A percentile compares a stretch with the other conserved stretches of the same genome.
phyloP scores from a whole-genome alignment of 495 filamentous ascomycete genomes.

The Apodospora peruviana region DNA sequence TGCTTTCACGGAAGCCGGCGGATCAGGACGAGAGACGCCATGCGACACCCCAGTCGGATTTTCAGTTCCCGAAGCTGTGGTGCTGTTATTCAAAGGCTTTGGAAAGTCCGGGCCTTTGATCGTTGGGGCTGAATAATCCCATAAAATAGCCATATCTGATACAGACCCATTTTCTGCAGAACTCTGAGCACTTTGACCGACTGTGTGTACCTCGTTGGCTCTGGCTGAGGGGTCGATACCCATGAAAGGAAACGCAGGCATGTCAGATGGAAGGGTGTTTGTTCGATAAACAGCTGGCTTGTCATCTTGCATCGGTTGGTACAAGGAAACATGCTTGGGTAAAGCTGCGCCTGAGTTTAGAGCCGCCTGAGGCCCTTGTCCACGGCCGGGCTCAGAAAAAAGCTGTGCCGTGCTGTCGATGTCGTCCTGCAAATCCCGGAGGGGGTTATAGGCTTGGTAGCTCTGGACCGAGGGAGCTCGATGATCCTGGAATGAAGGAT shows the following conservation, averaged over 20 bases:
- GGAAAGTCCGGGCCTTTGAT: constrained; percentile 11
- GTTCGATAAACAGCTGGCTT: constrained; percentile 14
- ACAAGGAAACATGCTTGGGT: neutral
- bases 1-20: neutral
- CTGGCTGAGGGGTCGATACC: constrained; percentile 5
- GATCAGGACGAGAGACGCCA: neutral
- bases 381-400: constrained; percentile 8
- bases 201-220: neutral
- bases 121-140: constrained; percentile 5
- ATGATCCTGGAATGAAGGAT: constrained; percentile 10
- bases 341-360: neutral
- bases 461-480: constrained; percentile 4
- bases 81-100: constrained; percentile 15
- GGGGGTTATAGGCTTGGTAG: constrained; percentile 16
- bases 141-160: neutral
- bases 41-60: neutral
- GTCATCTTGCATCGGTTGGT: neutral
- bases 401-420: constrained; percentile 15
- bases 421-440: constrained; percentile 8
- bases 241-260: constrained; percentile 25
- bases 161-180: neutral
- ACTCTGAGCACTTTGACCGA: neutral
- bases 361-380: too few species aligned
- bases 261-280: constrained; percentile 23
- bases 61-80: constrained; percentile 5